Percentiles rank a stretch among this genome's conserved stretches.
These are phyloP conservation scores for Cardamine occulta DNA, from an alignment of 345 rosid species.

Conservation along the genomic window DNA sequence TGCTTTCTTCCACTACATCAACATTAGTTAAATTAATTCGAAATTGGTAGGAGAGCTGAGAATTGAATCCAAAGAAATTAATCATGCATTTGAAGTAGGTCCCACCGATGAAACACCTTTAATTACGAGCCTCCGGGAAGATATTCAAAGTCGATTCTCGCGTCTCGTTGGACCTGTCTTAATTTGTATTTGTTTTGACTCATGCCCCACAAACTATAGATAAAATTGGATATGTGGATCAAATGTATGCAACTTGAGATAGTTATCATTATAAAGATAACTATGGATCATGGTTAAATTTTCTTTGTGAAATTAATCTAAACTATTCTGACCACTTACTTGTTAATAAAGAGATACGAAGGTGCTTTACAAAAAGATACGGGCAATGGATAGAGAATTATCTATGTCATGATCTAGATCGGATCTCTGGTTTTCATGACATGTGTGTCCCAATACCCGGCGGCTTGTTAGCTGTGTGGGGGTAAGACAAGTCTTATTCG, in stretches of 20 bases:
- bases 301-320: neutral
- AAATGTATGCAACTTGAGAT: neutral
- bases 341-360: neutral
- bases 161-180: conserved; percentile 11
- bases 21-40: neutral
- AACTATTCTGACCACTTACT: neutral
- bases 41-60: conserved; percentile 4
- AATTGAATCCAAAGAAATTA: neutral
- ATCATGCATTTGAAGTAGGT: conserved; percentile 3
- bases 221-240: neutral
- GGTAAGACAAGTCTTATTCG: conserved; percentile 15
- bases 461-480: neutral
- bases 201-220: neutral
- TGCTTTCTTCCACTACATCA: neutral
- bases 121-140: neutral
- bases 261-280: neutral
- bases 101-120: conserved; percentile 1
- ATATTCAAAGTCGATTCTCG: conserved; percentile 20
- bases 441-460: conserved; percentile 12
- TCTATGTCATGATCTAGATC: neutral
- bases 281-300: neutral
- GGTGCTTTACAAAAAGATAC: neutral
- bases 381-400: neutral
- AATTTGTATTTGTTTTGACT: neutral
- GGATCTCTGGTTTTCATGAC: conserved; percentile 3